Evolutionary conservation across 805 yeast species (phyloP).

Genomic region (Zygosaccharomyces lentus): DNA sequence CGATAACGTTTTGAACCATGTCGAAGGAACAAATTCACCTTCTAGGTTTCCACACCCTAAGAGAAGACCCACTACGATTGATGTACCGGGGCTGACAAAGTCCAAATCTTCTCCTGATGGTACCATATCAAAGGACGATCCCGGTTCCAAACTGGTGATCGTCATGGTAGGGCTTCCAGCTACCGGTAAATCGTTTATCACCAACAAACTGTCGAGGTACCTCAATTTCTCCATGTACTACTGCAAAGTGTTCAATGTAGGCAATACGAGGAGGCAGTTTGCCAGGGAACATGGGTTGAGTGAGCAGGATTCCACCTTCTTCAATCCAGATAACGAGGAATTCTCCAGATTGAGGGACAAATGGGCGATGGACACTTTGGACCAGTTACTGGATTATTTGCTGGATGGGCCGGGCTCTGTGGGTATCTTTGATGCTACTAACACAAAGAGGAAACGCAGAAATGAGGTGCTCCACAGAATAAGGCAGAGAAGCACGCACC

Average conservation of each 20-base stretch:
- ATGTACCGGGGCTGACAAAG: conserved; percentile 87
- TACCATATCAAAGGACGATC: conserved; percentile 55
- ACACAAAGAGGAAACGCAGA: conserved; percentile 66
- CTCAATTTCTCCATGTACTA: conserved; percentile 93
- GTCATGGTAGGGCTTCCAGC: conserved; percentile 98
- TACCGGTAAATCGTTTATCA: conserved; percentile 88
- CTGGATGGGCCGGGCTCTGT: conserved; percentile 81
- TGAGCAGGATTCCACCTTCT: conserved; percentile 78
- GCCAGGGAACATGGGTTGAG: conserved; percentile 33
- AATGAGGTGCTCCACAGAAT: conserved; percentile 53
- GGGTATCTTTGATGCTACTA: conserved; percentile 87
- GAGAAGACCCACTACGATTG: conserved; percentile 75
- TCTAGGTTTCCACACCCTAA: conserved; percentile 34
- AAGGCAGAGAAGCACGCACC: conserved; percentile 50
- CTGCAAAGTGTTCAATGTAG: conserved; percentile 88
- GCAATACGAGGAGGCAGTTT: conserved; percentile 84
- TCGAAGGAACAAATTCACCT: conserved; percentile 17
- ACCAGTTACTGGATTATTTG: conserved; percentile 75
- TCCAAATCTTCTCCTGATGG: conserved; percentile 78
- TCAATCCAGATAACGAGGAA: conserved; percentile 69
- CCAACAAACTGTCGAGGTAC: conserved; percentile 85
- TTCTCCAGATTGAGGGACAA: conserved; percentile 70
- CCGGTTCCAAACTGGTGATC: conserved; percentile 79
- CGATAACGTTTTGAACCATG: background rate
- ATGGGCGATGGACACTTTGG: conserved; percentile 96